Evolutionary conservation across 2,329 filamentous ascomycete species (phyloP).

Genomic region (Pestalotiopsis fici): DNA sequence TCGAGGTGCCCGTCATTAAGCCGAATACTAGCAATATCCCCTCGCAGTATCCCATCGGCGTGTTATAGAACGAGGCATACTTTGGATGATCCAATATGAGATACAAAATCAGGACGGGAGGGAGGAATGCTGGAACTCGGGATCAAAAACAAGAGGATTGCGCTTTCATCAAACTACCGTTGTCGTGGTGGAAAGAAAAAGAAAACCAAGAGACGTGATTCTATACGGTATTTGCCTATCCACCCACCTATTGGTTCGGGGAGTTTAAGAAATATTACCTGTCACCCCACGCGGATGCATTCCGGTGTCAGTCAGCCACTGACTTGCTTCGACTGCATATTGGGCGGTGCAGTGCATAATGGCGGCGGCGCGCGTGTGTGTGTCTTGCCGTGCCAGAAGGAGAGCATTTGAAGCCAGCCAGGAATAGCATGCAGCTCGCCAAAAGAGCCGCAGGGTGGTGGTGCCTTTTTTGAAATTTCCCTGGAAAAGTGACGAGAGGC

Average conservation of each 20-base stretch:
- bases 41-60: conserved; percentile 48
- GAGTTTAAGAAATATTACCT: neutral
- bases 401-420: neutral
- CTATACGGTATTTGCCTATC: neutral
- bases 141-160: too few relatives aligned
- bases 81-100: neutral
- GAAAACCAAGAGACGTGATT: neutral
- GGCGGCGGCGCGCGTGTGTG: too few relatives aligned
- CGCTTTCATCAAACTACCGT: too few relatives aligned
- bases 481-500: neutral
- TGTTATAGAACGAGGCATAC: conserved; percentile 19
- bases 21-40: conserved; percentile 44
- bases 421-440: neutral
- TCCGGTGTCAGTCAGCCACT: neutral
- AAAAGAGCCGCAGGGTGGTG: neutral
- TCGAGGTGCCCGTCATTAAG: conserved; percentile 41
- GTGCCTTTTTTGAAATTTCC: neutral
- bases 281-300: neutral
- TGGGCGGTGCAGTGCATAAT: too few relatives aligned
- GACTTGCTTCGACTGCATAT: too few relatives aligned
- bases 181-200: neutral
- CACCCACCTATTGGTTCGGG: neutral
- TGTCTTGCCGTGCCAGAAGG: too few relatives aligned
- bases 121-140: too few relatives aligned
- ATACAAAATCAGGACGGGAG: too few relatives aligned